Base-by-base conservation (phyloP, 2,329 filamentous ascomycete genomes). In the Nigrospora osmanthi region DNA sequence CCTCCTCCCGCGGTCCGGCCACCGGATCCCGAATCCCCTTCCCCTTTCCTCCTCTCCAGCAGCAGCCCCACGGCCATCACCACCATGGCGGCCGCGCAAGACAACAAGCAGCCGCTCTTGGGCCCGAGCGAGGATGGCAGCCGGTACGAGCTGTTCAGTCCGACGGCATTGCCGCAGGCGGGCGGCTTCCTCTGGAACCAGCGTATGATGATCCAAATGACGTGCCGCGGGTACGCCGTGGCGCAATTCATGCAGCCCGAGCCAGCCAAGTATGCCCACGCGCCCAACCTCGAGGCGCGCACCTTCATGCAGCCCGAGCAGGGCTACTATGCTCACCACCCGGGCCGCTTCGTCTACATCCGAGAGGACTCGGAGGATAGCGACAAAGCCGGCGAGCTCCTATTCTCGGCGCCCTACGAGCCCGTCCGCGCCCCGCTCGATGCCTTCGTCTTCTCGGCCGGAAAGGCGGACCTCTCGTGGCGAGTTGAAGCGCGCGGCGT, bases 261-360 rank as follows among this genome's bases (percentile, higher is more conserved):
- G 58, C 76, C 76, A 31, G 70, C 75, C 46, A 80, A 80, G 57
- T 80, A 80, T 59, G 71, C 74, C n/a, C 68, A 78, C 49, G 72
- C 75, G 10, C 76, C 76, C 11, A 78, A 76, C 46, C 66, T 79
- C 46, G 75, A 80, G 58, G 72, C 72, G 48, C 74, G 70, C 57
- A 79, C 75, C 3, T 80, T 80, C 54, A 80, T 80, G 75, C 76
- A 80, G 54, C 76, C 76, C 1, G 76, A 80, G 58, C 73, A 76
- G 52, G 75, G 72, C 56, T 80, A 80, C 63, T 80, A 78, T 52
- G 63, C 72, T 9, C 73, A 79, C 54, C 75, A 80, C 53, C 75
- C 76, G 3, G 75, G 76, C 35, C 74, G 76, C 4, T 80, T 80
- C 53, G 74, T 78, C 41, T 80, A 80, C 51, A 55, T 80, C 59